Base-by-base conservation (phyloP, 257 asterid genomes). In the Petunia axillaris region DNA sequence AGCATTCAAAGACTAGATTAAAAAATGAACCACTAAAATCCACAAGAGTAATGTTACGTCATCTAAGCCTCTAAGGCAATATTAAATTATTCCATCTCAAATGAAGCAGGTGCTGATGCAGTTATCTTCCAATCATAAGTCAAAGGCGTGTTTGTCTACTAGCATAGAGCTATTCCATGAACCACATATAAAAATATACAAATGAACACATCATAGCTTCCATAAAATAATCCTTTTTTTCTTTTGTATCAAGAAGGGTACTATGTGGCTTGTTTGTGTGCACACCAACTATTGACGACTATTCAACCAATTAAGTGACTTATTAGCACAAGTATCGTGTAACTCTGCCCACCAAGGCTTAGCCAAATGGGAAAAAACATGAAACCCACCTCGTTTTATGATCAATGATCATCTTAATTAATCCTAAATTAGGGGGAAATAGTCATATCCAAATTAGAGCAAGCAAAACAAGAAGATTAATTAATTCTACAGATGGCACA, bases 61-160 rank as follows among this genome's bases (percentile, higher is more conserved):
- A 64, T 2, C 2, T 1, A 64, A 38, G 2, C 25, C 37, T 2
- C 2, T 1, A 64, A 38, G 2, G 3, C 38, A 64, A 63, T 8
- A 10, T 25, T 0, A 71, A 25, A 71, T 48, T 9, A 9, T 71
- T 25, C 43, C 44, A 71, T 39, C 77, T 36, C 44, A 73, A 71
- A 73, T 50, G 25, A 50, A 35, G 62, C n/a, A 11, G 62, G 4
- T 35, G 5, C 13, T 71, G 25, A 71, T 46, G 11, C 77, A 71
- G 77, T 71, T 46, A 71, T 71, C 44, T 48, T 71, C 43, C 11
- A 46, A 70, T 46, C 77, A 2, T 25, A 70, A 25, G 77, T 71
- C 60, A 70, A 70, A 70, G 41, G 58, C 55, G 5, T 25, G 25
- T 50, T 67, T 41, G 75, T 41, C 36, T 65, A 65, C 14, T 6